Evolutionary conservation across 306 rosid genomes (phyloP).

Genomic region (Lotus japonicus): DNA sequence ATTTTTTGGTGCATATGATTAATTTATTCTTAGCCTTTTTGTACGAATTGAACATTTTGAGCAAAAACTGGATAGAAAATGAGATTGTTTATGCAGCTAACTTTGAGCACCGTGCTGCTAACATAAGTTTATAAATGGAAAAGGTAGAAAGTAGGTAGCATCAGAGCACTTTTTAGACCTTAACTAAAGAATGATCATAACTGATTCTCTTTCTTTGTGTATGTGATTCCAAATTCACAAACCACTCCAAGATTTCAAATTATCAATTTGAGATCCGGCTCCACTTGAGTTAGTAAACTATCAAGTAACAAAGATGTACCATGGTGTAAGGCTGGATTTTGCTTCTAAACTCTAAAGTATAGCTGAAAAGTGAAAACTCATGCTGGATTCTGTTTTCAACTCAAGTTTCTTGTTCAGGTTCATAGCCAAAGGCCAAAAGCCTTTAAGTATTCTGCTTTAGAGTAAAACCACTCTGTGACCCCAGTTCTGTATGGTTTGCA

Average conservation of each 20-base stretch:
- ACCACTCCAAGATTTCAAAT: not conserved
- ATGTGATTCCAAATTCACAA: not conserved
- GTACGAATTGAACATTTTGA: not conserved
- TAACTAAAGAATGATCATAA: not conserved
- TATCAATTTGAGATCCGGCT: constrained; percentile 17
- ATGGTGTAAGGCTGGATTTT: constrained; percentile 4
- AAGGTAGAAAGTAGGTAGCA: not conserved
- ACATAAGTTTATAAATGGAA: not conserved
- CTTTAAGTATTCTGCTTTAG: too few relatives aligned
- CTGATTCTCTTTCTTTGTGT: not conserved
- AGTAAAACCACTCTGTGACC: too few relatives aligned
- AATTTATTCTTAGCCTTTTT: not conserved
- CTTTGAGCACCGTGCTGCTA: not conserved
- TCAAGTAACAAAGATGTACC: not conserved
- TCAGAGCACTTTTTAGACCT: constrained; percentile 4
- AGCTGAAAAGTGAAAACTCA: too few relatives aligned
- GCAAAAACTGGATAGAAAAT: constrained; percentile 12
- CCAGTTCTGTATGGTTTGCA: too few relatives aligned
- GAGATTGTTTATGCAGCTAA: not conserved
- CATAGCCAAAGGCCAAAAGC: too few relatives aligned
- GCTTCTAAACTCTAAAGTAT: constrained; percentile 11
- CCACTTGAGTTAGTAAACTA: constrained; percentile 15
- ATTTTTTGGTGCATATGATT: not conserved
- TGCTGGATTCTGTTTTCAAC: too few relatives aligned
- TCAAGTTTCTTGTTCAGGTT: too few relatives aligned